These are phyloP conservation scores for Maudiozyma barnettii DNA, from an alignment of 805 yeast genomes.

Conservation along the genomic window DNA sequence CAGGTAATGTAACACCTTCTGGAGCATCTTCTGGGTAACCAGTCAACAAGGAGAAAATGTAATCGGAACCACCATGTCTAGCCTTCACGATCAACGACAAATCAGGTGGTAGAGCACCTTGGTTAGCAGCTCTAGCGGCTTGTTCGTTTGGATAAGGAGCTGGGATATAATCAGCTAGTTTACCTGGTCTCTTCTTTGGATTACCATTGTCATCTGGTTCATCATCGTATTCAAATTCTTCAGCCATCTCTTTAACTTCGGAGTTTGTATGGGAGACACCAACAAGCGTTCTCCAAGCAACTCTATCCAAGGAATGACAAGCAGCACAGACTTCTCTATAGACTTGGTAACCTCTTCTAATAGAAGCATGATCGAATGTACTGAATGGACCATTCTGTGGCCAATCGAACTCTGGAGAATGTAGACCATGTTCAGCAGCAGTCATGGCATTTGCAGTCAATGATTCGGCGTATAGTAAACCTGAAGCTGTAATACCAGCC, in stretches of 20 bases:
- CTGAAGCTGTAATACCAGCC: slow-evolving; percentile 76
- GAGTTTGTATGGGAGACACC: slow-evolving; percentile 89
- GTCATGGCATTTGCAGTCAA: slow-evolving; percentile 93
- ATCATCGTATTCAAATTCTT: slow-evolving; percentile 94
- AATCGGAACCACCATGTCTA: slow-evolving; percentile 96
- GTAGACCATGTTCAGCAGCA: slow-evolving; percentile 97
- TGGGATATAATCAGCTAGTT: slow-evolving; percentile 89
- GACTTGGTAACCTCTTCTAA: slow-evolving; percentile 98
- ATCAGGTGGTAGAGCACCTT: slow-evolving; percentile 98
- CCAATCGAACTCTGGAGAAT: slow-evolving; percentile 90
- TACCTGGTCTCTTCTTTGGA: slow-evolving; percentile 97
- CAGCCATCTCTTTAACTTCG: slow-evolving; percentile 90
- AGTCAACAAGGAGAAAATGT: slow-evolving; percentile 87
- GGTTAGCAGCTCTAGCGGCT: slow-evolving; percentile 99
- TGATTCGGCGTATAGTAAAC: slow-evolving; percentile 72
- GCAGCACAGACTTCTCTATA: slow-evolving; percentile 99
- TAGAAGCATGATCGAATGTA: slow-evolving; percentile 87
- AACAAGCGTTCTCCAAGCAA: slow-evolving; percentile 96
- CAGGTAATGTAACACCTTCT: slow-evolving; percentile 89
- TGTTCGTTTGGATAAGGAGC: slow-evolving; percentile 96
- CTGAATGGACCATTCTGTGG: slow-evolving; percentile 87
- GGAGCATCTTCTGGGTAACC: slow-evolving; percentile 99
- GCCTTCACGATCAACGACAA: slow-evolving; percentile 95
- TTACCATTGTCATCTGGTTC: slow-evolving; percentile 98
- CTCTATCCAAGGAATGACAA: slow-evolving; percentile 92